phyloP scores from a whole-genome alignment of 441 rosid genomes.

The Adansonia rubrostipa region DNA sequence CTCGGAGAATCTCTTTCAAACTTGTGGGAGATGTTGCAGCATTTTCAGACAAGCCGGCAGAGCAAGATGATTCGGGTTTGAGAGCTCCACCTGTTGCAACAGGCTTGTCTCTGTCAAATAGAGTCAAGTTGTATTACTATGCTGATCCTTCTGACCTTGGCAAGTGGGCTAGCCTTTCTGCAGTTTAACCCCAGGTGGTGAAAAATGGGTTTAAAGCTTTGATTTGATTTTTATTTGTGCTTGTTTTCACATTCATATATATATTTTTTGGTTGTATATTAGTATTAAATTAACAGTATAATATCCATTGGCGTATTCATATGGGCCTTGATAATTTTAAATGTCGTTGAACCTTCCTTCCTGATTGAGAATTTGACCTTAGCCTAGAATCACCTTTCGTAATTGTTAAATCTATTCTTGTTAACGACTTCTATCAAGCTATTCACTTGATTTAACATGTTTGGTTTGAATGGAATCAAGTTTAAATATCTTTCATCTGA shows the following conservation, averaged over 20 bases:
- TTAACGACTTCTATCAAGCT: no score
- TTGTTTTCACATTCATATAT: slow-evolving; percentile 5
- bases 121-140: slow-evolving; percentile 77
- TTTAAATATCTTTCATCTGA: no score
- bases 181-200: slow-evolving; percentile 27
- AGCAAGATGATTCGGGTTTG: slow-evolving; percentile 61
- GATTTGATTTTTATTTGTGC: slow-evolving; percentile 22
- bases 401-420: no score
- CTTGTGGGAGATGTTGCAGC: slow-evolving; percentile 88
- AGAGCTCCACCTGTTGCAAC: slow-evolving; percentile 58
- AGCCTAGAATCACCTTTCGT: neutral
- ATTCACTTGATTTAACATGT: no score
- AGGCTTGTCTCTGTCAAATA: slow-evolving; percentile 73
- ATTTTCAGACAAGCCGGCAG: slow-evolving; percentile 74
- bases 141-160: slow-evolving; percentile 88
- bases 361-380: neutral
- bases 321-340: neutral
- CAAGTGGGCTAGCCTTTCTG: slow-evolving; percentile 90
- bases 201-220: slow-evolving; percentile 22
- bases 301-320: slow-evolving; percentile 27
- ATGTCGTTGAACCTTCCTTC: slow-evolving; percentile 35
- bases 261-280: slow-evolving; percentile 29
- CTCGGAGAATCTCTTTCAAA: slow-evolving; percentile 62
- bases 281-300: slow-evolving; percentile 18
- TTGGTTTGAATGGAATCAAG: no score